Base-by-base conservation (phyloP, 352 stramenopile genomes). In the Phytophthora syringae region DNA sequence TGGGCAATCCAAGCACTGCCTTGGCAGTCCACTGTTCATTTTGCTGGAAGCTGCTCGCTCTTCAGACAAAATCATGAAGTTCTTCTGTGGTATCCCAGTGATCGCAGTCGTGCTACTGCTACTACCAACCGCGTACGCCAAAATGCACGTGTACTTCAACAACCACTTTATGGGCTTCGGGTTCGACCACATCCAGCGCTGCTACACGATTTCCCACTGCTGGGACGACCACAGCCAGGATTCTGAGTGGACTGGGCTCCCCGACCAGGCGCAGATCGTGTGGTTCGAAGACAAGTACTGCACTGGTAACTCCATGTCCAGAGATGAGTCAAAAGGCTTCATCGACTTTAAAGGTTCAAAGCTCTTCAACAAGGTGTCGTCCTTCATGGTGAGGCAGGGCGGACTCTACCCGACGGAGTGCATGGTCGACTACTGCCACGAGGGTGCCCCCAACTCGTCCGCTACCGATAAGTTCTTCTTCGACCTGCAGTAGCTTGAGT, bases 141-240 rank as follows among this genome's bases (percentile, higher is more conserved):
- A 56, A 36, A 61, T 61, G 42, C 13, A 61, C 13, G 5, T 52
- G 27, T 61, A 51, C 18, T 37, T 61, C 20, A 61, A 61, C 28
- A 36, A 44, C 5, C 25, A 30, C 18, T 39, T 52, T 18, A 51
- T 61, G 25, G 21, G 16, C 11, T 51, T 57, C 47, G 18, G n/a
- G 10, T 43, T 64, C 32, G 20, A 22, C 22, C 22, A n/a, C 22
- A 52, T 37, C 13, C 56, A 64, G 47, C 45, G 56, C 9, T 64
- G 56, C 37, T 64, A 57, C 45, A 51, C 45, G 11, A 64, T 64
- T 16, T 51, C 56, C 2, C 32, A 51, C 45, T 64, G 56, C 15
- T 64, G 36, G 45, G 27, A 65, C 28, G 48, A 59, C 39, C 47
- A 50, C 37, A 52, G 25, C 10, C 34, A 45, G 21, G 32, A 58